Percentiles rank a stretch among this genome's conserved stretches.
Evolutionary conservation across 2,329 filamentous ascomycete genomes (phyloP).

Genomic region (Arthroderma sp.): DNA sequence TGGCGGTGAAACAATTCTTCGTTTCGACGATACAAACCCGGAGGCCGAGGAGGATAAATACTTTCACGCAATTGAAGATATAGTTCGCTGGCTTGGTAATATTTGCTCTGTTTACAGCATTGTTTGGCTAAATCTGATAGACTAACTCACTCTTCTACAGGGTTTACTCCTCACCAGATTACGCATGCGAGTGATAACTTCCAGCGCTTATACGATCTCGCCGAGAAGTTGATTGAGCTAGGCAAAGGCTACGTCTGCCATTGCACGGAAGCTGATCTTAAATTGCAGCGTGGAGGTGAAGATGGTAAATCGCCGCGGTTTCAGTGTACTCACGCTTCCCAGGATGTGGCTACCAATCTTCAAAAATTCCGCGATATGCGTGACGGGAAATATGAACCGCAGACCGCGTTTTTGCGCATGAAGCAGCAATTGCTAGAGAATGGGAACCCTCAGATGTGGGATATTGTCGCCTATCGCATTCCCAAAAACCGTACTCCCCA

Average conservation of each 20-base stretch:
- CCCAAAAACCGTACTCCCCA: conserved; percentile 48
- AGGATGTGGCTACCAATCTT: conserved; percentile 62
- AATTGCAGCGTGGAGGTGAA: conserved; percentile 66
- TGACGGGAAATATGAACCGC: conserved; percentile 77
- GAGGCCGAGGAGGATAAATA: conserved; percentile 84
- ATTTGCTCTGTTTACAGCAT: no score
- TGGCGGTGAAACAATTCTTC: conserved; percentile 60
- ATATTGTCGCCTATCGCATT: conserved; percentile 80
- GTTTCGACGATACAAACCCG: conserved; percentile 93
- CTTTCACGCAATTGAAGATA: conserved; percentile 78
- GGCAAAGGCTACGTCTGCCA: conserved; percentile 72
- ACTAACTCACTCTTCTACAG: conserved; percentile 2
- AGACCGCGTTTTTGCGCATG: conserved; percentile 79
- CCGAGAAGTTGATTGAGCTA: conserved; percentile 65
- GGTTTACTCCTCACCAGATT: conserved; percentile 61
- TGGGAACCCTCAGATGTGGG: conserved; percentile 93
- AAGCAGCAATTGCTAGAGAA: conserved; percentile 64
- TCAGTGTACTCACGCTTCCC: conserved; percentile 66
- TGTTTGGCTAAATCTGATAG: no score
- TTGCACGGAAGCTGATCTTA: conserved; percentile 68
- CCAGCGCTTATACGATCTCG: conserved; percentile 71
- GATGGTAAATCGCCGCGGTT: conserved; percentile 42
- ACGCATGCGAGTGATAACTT: conserved; percentile 91
- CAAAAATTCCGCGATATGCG: conserved; percentile 78
- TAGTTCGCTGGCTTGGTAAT: conserved; percentile 58